Conservation (phyloP, 108 stramenopile species). For the Cyclostephanos tholiformis region DNA sequence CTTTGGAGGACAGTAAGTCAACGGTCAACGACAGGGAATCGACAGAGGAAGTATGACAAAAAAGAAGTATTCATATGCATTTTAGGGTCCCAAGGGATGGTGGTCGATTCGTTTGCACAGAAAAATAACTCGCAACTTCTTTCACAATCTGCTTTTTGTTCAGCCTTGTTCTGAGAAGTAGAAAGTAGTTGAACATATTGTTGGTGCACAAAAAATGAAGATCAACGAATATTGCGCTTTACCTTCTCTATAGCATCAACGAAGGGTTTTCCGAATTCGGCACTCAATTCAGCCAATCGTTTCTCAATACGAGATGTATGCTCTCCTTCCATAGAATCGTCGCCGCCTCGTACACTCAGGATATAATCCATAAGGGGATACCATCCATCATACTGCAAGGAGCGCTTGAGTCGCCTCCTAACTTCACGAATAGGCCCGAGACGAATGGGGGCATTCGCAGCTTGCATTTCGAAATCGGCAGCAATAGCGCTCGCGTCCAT, state of each 20-base stretch:
- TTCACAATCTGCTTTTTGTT: slow-evolving; percentile 58
- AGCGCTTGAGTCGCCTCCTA: slow-evolving; percentile 10
- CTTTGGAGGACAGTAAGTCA: slow-evolving; percentile 7
- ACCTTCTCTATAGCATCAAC: slow-evolving; percentile 38
- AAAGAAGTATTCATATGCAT: slow-evolving; percentile 33
- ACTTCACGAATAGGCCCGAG: slow-evolving; percentile 47
- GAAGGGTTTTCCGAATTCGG: slow-evolving; percentile 49
- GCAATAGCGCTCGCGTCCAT: slow-evolving; percentile 3
- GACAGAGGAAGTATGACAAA: slow-evolving; percentile 39
- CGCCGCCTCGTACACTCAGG: slow-evolving; percentile 30
- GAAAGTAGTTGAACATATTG: neutral
- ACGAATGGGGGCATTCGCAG: slow-evolving; percentile 25
- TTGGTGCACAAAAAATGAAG: neutral
- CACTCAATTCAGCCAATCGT: slow-evolving; percentile 40
- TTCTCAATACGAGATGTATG: slow-evolving; percentile 20
- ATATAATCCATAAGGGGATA: neutral
- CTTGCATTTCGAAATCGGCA: slow-evolving; percentile 15
- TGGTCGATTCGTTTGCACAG: slow-evolving; percentile 42
- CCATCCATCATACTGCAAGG: slow-evolving; percentile 10
- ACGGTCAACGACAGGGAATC: neutral
- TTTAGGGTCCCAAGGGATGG: slow-evolving; percentile 4
- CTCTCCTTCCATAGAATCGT: slow-evolving; percentile 3
- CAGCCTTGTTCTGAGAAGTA: slow-evolving; percentile 40
- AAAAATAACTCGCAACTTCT: slow-evolving; percentile 63
- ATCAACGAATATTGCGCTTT: neutral